A percentile compares a stretch with the other conserved stretches of the same genome.
These are phyloP conservation scores for Fusarium anthophilum DNA, from an alignment of 2,329 filamentous ascomycete genomes.

Conservation along the genomic window DNA sequence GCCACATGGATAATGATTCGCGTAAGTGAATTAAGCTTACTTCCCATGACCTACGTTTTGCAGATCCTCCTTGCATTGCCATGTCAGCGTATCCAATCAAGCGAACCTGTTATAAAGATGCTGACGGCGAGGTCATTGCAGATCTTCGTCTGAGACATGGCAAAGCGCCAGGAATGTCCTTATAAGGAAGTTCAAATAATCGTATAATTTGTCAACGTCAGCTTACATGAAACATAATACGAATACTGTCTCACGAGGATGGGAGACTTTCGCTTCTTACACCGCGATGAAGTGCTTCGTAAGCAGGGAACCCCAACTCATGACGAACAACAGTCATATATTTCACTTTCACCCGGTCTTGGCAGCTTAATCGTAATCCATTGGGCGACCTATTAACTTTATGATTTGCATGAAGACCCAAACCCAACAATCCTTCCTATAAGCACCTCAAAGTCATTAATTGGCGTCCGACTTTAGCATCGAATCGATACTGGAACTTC, in stretches of 20 bases:
- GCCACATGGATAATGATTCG: accelerated
- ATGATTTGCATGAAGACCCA: neutral
- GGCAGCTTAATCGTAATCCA: too few relatives aligned
- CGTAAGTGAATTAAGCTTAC: neutral
- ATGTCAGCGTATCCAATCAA: neutral
- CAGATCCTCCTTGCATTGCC: neutral
- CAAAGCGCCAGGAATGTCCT: neutral
- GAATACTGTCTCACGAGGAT: neutral
- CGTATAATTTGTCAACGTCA: neutral
- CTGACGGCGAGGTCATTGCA: neutral
- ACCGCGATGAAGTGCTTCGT: neutral
- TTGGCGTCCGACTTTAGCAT: neutral
- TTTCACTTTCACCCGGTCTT: neutral
- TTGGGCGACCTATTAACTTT: accelerated
- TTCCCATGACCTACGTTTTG: neutral
- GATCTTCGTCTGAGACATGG: neutral
- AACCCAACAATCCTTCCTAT: accelerated
- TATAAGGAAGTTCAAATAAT: neutral
- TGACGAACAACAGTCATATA: neutral
- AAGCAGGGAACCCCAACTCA: neutral
- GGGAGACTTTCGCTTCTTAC: neutral
- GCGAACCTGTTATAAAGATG: neutral
- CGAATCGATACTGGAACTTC: neutral
- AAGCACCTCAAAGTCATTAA: neutral
- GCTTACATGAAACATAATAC: neutral